Evolutionary conservation across 352 stramenopile species (phyloP), one percentile per base, ranked within the genome.

Genomic region (Globisporangium apiculatum): DNA sequence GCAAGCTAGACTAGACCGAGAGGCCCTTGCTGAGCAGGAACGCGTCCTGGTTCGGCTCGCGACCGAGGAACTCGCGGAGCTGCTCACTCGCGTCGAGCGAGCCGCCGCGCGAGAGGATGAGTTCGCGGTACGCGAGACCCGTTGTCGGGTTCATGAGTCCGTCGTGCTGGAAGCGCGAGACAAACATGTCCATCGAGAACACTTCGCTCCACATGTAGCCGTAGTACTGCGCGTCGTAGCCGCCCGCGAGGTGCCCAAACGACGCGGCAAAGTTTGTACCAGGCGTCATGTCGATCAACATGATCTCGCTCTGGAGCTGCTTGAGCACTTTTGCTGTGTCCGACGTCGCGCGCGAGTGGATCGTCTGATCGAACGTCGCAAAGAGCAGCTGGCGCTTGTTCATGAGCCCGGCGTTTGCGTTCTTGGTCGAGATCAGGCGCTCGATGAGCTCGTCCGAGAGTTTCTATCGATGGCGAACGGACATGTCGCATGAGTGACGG

Each of bases 141-240:
- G 84, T 91, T 67, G 71, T 75, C 12, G 76, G 65, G 64, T 91
- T 93, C 79, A 95, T 87, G 3, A 91, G 65, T 31, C 82, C 82
- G 50, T 95, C 83, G 52, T 83, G 81, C 73, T 91, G 83, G 73
- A 96, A 95, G 31, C 83, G 75, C 62, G 80, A 87, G 49, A 82
- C 69, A 66, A 96, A 96, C 87, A 96, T 95, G 62, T 95, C 87
- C 64, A 90, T 87, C 59, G 83, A 93, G 48, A 94, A 85, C 11
- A 95, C 86, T 58, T 95, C 84, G 55, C 84, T 93, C 86, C 87
- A 96, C 75, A 96, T 81, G 76, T 96, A 96, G 54, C 86, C 87
- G 54, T 89, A 93, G 65, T 90, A 91, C 71, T 90, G 75, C 4
- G 82, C 79, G 49, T 91, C 79, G 60, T 89, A 91, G 59, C 77